A percentile compares a stretch with the other conserved stretches of the same genome.
Evolutionary conservation across 306 rosid genomes (phyloP).

Genomic region (Prunus dulcis): DNA sequence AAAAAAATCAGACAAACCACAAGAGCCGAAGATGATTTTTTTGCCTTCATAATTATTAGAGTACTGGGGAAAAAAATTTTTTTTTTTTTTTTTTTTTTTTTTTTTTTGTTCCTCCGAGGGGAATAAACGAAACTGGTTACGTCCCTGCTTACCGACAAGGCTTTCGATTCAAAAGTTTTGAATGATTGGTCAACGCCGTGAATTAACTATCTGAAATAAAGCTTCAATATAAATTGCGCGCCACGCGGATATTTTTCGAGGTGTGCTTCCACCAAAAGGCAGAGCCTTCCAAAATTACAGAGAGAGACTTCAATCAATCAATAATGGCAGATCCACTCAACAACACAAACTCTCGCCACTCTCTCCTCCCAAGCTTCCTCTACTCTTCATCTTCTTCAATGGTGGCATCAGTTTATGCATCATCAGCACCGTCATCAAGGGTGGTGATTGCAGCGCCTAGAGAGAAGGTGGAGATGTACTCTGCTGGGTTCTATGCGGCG

Average conservation of each 20-base stretch:
- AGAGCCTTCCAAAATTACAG: too few species aligned
- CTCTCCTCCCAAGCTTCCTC: constrained; percentile 57
- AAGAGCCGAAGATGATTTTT: too few species aligned
- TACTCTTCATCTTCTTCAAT: constrained; percentile 39
- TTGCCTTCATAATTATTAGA: too few species aligned
- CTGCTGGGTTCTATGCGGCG: constrained; percentile 57
- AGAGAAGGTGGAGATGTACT: constrained; percentile 50
- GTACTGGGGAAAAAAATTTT: background rate
- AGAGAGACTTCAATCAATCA: background rate
- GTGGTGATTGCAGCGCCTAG: constrained; percentile 50
- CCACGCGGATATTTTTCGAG: background rate
- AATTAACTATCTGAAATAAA: background rate
- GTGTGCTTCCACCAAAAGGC: background rate
- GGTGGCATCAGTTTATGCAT: background rate
- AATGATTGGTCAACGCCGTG: background rate
- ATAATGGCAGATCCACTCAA: constrained; percentile 1
- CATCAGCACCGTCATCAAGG: background rate
- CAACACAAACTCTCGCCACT: constrained; percentile 18
- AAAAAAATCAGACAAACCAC: too few species aligned
- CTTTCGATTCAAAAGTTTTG: background rate
- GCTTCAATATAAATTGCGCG: background rate
- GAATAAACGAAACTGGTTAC: background rate
- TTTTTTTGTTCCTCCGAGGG: too few species aligned
- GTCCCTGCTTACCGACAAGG: background rate
- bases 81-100: background rate